These are phyloP conservation scores for Ailanthus altissimus DNA, from an alignment of 345 rosid species.

Conservation along the genomic window DNA sequence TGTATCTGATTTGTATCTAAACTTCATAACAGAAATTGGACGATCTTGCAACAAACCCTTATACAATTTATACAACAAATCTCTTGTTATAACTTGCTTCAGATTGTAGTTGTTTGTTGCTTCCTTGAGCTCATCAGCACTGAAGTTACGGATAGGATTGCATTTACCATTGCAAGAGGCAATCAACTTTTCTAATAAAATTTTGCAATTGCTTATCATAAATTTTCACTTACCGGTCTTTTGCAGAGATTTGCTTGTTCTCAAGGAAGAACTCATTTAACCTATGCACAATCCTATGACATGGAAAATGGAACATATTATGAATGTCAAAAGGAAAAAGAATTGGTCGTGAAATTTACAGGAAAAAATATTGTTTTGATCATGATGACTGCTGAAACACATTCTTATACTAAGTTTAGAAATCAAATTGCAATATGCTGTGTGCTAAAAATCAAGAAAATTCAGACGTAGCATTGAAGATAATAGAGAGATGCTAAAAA, in stretches of 20 bases:
- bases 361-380: too few relatives aligned
- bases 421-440: too few relatives aligned
- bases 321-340: not conserved
- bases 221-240: not conserved
- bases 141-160: not conserved
- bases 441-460: too few relatives aligned
- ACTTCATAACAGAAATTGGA: not conserved
- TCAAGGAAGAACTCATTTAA: conserved; percentile 9
- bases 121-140: not conserved
- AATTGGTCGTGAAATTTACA: too few relatives aligned
- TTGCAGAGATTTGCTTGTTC: not conserved
- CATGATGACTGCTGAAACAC: too few relatives aligned
- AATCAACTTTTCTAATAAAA: conserved; percentile 20
- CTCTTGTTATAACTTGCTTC: not conserved
- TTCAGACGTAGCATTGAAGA: not conserved
- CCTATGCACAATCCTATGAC: not conserved
- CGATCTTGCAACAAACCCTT: not conserved
- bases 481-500: not conserved
- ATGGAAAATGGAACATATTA: not conserved
- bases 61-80: not conserved
- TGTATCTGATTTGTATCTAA: not conserved
- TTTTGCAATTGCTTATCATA: conserved; percentile 18
- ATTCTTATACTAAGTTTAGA: too few relatives aligned
- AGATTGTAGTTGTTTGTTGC: not conserved
- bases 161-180: not conserved